These are phyloP conservation scores for Penicillium ucsense DNA, from an alignment of 495 filamentous ascomycete genomes.

Conservation along the genomic window DNA sequence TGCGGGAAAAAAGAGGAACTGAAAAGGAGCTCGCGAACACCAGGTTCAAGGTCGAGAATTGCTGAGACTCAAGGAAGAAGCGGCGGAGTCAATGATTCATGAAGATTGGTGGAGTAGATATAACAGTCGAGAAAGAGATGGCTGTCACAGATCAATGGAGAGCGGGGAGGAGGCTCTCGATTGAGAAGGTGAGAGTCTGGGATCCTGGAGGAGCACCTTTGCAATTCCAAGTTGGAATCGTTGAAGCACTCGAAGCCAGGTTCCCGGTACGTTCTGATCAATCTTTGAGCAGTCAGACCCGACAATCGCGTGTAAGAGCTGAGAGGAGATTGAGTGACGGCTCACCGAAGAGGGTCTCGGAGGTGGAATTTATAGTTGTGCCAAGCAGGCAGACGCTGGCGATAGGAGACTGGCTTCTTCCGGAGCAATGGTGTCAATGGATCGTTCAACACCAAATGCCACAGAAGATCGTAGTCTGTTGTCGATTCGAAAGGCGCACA, in stretches of 20 bases:
- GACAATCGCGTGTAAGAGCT: not conserved
- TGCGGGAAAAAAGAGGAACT: conserved; percentile 19
- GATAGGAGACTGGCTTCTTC: no score
- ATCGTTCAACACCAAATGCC: no score
- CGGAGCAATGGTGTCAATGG: no score
- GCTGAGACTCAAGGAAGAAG: conserved; percentile 27
- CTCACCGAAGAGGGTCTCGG: no score
- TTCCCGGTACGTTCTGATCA: conserved; percentile 17
- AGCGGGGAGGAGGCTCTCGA: conserved; percentile 3
- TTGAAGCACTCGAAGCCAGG: conserved; percentile 36
- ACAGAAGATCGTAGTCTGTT: no score
- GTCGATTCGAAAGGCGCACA: no score
- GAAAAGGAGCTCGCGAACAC: conserved; percentile 30
- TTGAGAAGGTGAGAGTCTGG: conserved; percentile 4
- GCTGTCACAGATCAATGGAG: conserved; percentile 7
- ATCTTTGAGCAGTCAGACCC: conserved; percentile 20
- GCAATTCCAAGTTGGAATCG: conserved; percentile 25
- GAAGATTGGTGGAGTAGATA: conserved; percentile 5
- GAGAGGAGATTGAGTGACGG: conserved; percentile 4
- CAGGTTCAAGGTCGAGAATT: conserved; percentile 28
- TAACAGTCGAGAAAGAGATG: conserved; percentile 1
- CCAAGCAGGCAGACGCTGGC: not conserved
- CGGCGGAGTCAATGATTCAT: conserved; percentile 33
- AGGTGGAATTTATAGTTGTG: no score
- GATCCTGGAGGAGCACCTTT: conserved; percentile 27